Percentiles rank a stretch among this genome's conserved stretches.
phyloP scores from a whole-genome alignment of 257 asterid species.

The Ophiorrhiza pumila region DNA sequence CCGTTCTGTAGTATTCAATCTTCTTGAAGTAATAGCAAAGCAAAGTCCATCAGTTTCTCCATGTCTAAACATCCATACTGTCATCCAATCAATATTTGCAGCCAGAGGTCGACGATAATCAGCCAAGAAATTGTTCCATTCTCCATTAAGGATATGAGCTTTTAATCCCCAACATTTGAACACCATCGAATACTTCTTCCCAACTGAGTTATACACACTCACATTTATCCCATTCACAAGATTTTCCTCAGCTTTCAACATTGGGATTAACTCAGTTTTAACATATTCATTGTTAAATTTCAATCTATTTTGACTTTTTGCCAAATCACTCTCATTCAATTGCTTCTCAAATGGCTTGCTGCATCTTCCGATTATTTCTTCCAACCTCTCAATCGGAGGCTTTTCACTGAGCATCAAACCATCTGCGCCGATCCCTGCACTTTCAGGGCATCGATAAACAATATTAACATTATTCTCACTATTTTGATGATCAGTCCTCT shows the following conservation, averaged over 20 bases:
- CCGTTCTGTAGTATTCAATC: background rate
- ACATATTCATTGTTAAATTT: conserved; percentile 1
- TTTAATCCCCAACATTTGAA: conserved; percentile 16
- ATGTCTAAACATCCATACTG: conserved; percentile 16
- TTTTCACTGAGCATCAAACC: background rate
- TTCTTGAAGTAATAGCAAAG: conserved; percentile 7
- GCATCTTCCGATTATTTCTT: conserved; percentile 10
- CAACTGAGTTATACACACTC: background rate
- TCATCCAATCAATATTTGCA: conserved; percentile 3
- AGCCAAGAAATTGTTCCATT: background rate
- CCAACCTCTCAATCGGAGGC: conserved; percentile 9
- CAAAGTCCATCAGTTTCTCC: background rate
- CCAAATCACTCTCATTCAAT: conserved; percentile 10
- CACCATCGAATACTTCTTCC: background rate
- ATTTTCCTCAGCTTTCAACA: conserved; percentile 4
- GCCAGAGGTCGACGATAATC: background rate
- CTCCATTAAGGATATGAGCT: background rate
- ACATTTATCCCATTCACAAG: background rate
- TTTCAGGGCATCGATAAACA: background rate
- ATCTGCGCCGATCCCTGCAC: background rate
- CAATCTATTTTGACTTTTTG: conserved; percentile 8
- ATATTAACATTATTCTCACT: background rate
- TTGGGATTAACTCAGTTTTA: background rate
- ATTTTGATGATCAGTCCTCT: background rate
- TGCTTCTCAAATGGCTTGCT: conserved; percentile 19